phyloP scores from a whole-genome alignment of 192 early-diverging fungal species.

The Backusella mclennaniae region DNA sequence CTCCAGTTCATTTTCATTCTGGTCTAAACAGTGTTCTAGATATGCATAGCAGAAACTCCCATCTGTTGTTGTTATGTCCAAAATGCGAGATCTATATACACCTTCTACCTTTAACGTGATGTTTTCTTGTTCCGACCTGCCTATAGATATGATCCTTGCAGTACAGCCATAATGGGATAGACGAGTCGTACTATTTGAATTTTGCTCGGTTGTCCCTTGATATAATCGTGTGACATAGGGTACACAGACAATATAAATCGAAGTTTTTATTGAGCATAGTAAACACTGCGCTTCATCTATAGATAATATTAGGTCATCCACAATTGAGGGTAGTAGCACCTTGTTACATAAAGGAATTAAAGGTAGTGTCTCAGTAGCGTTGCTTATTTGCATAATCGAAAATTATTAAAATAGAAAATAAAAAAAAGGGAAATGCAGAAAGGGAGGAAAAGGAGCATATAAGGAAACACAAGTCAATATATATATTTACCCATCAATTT shows the following conservation, averaged over 20 bases:
- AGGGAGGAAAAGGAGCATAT: too few relatives aligned
- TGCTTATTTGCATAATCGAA: not conserved
- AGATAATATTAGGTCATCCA: not conserved
- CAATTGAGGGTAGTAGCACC: not conserved
- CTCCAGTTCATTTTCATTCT: not conserved
- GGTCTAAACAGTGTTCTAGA: slow-evolving; percentile 47
- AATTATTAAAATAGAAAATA: not conserved
- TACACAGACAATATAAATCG: not conserved
- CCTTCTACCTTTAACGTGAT: slow-evolving; percentile 60
- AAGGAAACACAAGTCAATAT: too few relatives aligned
- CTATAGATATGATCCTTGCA: slow-evolving; percentile 44
- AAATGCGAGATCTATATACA: slow-evolving; percentile 51
- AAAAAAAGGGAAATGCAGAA: not conserved
- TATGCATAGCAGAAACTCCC: slow-evolving; percentile 45
- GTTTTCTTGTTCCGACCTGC: slow-evolving; percentile 40
- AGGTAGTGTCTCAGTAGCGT: not conserved
- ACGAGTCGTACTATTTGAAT: not conserved
- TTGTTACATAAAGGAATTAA: not conserved
- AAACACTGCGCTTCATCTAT: not conserved
- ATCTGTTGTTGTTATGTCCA: slow-evolving; percentile 37
- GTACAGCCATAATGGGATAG: slow-evolving; percentile 48
- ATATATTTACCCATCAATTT: too few relatives aligned
- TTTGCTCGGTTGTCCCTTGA: not conserved
- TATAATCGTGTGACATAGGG: not conserved
- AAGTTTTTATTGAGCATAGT: not conserved